These are phyloP conservation scores for Sphagnum fallax DNA, from an alignment of 228 moss, liverwort and hornwort genomes.

Conservation along the genomic window DNA sequence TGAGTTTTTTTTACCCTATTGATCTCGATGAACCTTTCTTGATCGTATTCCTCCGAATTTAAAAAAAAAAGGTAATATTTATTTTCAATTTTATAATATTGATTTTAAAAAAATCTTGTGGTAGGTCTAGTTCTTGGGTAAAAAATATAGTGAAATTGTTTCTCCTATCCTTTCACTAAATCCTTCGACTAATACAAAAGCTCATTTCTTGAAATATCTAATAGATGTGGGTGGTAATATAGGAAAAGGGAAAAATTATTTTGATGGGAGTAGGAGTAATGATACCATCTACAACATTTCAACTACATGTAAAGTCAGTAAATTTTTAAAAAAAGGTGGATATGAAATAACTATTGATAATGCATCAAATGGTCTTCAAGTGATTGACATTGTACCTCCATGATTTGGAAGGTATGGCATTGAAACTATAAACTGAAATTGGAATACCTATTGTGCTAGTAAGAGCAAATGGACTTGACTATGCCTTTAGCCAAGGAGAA, in stretches of 20 bases:
- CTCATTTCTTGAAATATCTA: conserved; percentile 1
- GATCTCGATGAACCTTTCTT: neutral
- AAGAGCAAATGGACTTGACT: too few relatives aligned
- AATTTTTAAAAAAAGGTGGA: conserved; percentile 4
- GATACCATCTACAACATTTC: neutral
- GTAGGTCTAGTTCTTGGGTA: neutral
- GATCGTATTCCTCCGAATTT: neutral
- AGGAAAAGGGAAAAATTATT: too few relatives aligned
- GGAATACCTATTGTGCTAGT: too few relatives aligned
- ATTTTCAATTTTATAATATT: neutral
- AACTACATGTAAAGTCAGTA: conserved; percentile 4
- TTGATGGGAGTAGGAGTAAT: too few relatives aligned
- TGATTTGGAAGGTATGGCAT: neutral
- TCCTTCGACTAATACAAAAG: neutral
- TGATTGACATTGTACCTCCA: conserved; percentile 5
- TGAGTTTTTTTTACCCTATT: fast-evolving
- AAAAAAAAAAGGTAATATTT: neutral
- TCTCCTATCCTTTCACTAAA: conserved; percentile 5
- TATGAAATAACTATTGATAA: conserved; percentile 8
- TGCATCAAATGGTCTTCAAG: neutral
- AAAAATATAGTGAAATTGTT: conserved; percentile 6
- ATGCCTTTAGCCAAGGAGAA: too few relatives aligned
- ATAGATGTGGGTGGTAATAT: too few relatives aligned
- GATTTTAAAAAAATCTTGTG: conserved; percentile 1
- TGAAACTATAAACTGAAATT: too few relatives aligned